phyloP scores from a whole-genome alignment of 495 filamentous ascomycete species.

The Penicillium steckii region DNA sequence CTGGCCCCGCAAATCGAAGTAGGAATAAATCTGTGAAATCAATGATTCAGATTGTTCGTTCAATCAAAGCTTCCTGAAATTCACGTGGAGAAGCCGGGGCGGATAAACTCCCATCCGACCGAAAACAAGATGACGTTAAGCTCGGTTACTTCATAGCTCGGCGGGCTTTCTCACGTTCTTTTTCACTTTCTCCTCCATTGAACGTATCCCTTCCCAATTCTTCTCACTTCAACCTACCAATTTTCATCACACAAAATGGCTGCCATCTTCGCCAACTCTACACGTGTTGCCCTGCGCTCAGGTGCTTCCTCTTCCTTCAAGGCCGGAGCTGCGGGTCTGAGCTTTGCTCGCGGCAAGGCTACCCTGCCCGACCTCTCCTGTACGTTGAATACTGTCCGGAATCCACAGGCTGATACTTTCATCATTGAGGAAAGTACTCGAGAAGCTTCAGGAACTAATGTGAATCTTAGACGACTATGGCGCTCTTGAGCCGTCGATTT shows the following conservation, averaged over 20 bases:
- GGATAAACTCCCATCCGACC: conserved; percentile 16
- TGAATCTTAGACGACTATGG: conserved; percentile 69
- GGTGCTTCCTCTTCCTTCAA: conserved; percentile 48
- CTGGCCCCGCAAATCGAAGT: conserved; percentile 1
- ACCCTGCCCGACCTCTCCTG: conserved; percentile 93
- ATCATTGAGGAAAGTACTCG: neutral
- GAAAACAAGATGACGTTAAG: conserved; percentile 35
- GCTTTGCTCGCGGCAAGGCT: conserved; percentile 81
- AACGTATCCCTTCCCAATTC: conserved; percentile 3
- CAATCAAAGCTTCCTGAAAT: conserved; percentile 20
- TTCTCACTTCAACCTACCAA: conserved; percentile 4
- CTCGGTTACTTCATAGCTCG: conserved; percentile 33
- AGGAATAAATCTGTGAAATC: neutral
- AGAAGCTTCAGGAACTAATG: neutral
- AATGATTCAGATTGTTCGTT: neutral
- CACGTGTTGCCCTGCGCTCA: conserved; percentile 56
- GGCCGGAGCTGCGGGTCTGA: conserved; percentile 62
- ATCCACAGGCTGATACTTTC: neutral
- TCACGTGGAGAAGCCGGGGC: conserved; percentile 21
- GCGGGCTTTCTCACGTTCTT: conserved; percentile 2
- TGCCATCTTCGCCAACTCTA: conserved; percentile 51
- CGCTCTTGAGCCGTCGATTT: conserved; percentile 92
- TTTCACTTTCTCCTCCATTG: conserved; percentile 4
- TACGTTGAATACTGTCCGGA: conserved; percentile 42
- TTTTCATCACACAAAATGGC: conserved; percentile 45